Base-by-base conservation (phyloP, 768 basidiomycete genomes). In the Botryobasidium botryosum region DNA sequence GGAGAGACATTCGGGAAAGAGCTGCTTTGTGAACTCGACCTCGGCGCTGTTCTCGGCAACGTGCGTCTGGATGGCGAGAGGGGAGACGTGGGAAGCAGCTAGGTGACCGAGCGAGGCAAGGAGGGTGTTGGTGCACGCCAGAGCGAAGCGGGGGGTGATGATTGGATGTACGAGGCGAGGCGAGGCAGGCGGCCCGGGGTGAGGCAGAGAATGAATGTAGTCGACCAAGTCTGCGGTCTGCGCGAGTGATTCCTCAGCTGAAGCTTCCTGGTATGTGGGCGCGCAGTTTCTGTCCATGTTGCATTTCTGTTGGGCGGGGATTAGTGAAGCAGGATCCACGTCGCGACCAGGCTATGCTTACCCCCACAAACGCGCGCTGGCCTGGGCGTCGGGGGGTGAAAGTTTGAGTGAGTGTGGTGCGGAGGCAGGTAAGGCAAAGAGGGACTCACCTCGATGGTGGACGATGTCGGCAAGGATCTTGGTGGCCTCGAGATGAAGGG, bases 61-160 rank as follows among this genome's bases (percentile, higher is more conserved):
- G 59, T 96, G 92, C 2, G 92, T 96, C 62, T 97, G 92, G 42
- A 94, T 81, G 43, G 71, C 70, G 27, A 97, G 67, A 1, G 61
- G 50, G 3, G 75, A 69, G 53, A 83, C 71, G 3, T 65, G 56
- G 18, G 49, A 40, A 3, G 62, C 56, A 0, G 80, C 80, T 32
- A 92, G 61, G 4, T 62, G 52, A 6, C 81, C 76, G 4, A 97
- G 67, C 3, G 63, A 60, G 1, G 55, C 38, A 40, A 96, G 68
- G 25, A 91, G 72, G n/a, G 71, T 62, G 10, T 67, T 59, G 0
- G 88, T 75, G 61, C 88, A 92, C 8, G 84, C 77, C 47, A 96
- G 80, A 20, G 92, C 92, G 59, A 96, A 97, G n/a, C 92, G 82
- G 12, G 92, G 92, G 0, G 92, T 96, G 35, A 96, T 63, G 54